Evolutionary conservation across 2,329 filamentous ascomycete species (phyloP).

Genomic region (Verticillium isaacii): DNA sequence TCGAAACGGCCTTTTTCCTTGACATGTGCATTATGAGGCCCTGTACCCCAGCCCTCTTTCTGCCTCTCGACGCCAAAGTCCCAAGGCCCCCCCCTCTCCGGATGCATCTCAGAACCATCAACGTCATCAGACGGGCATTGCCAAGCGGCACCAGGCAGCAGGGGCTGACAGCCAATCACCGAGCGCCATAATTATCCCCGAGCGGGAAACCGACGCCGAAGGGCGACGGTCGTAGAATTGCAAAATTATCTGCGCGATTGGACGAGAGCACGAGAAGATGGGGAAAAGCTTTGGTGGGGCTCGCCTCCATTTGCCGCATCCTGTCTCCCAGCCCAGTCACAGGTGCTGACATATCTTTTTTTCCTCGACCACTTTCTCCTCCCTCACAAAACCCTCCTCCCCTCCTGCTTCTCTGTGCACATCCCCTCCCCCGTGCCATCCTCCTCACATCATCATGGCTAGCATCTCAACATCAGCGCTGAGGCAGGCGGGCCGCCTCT

Average conservation of each 20-base stretch:
- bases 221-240: background rate
- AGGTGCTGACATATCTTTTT: background rate
- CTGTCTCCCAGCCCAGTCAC: background rate
- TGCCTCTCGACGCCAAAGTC: too few species aligned
- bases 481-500: constrained; percentile 67
- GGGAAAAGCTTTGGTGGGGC: background rate
- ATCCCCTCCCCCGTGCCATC: constrained; percentile 12
- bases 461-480: constrained; percentile 63
- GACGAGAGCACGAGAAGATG: background rate
- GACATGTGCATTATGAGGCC: too few species aligned
- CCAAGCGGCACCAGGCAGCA: constrained; percentile 1
- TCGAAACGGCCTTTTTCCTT: too few species aligned
- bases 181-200: constrained; percentile 25
- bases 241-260: background rate
- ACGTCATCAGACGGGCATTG: background rate
- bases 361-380: constrained; percentile 1
- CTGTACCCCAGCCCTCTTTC: too few species aligned
- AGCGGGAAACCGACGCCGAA: constrained; percentile 26
- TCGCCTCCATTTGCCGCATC: background rate
- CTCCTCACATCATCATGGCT: constrained; percentile 44
- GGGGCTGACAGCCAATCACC: constrained; percentile 24
- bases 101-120: background rate
- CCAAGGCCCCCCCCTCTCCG: too few species aligned
- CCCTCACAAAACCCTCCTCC: constrained; percentile 16
- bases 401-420: constrained; percentile 12